phyloP scores from a whole-genome alignment of 257 asterid genomes.

The Misopates orontium region DNA sequence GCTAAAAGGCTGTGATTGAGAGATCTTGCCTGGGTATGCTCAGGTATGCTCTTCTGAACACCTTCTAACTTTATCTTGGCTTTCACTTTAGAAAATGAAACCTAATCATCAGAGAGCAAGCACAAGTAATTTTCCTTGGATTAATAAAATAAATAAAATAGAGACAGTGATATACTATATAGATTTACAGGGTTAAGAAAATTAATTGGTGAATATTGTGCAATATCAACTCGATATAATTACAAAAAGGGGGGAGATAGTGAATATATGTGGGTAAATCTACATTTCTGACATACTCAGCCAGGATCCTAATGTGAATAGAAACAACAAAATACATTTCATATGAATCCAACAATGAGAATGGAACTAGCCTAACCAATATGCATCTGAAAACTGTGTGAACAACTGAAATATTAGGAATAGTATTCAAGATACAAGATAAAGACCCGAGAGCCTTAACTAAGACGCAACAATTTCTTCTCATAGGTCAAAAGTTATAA shows the following conservation, averaged over 20 bases:
- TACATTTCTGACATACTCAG: not conserved
- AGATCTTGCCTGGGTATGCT: slow-evolving; percentile 78
- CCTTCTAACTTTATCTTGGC: slow-evolving; percentile 68
- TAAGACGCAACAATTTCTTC: not conserved
- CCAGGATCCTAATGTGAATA: slow-evolving; percentile 5
- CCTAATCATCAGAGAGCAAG: slow-evolving; percentile 40
- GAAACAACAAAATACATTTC: not conserved
- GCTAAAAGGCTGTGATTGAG: slow-evolving; percentile 23
- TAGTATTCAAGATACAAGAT: slow-evolving; percentile 10
- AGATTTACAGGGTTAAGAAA: not conserved
- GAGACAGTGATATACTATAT: not conserved
- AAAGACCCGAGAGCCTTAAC: not conserved
- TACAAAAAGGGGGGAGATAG: not conserved
- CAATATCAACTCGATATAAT: slow-evolving; percentile 17
- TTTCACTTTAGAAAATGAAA: slow-evolving; percentile 75
- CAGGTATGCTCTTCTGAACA: slow-evolving; percentile 61
- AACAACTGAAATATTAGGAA: not conserved
- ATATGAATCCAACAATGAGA: not conserved
- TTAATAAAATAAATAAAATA: not conserved
- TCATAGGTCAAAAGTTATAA: not conserved
- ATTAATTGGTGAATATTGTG: not conserved
- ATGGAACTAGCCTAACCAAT: not conserved
- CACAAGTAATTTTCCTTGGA: not conserved
- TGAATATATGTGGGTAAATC: not conserved
- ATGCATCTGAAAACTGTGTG: slow-evolving; percentile 9